Percentiles rank a stretch among this genome's conserved stretches.
Conservation (phyloP, 768 basidiomycete species). For the Russula foetens region DNA sequence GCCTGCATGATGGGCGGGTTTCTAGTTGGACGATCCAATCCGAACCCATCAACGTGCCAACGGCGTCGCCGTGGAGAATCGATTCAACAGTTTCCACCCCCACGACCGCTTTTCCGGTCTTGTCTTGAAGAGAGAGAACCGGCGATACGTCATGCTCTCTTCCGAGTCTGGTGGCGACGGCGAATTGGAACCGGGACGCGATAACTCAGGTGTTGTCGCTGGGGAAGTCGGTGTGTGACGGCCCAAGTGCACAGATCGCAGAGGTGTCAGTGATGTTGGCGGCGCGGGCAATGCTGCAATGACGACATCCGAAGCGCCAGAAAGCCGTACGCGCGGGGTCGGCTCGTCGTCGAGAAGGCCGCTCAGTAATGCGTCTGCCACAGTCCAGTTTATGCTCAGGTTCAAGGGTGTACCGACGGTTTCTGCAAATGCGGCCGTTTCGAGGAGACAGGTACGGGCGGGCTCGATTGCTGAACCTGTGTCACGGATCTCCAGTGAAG, state of each 20-base stretch:
- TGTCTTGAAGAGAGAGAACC: background rate
- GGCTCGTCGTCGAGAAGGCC: constrained; percentile 29
- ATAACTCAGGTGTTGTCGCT: background rate
- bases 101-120: background rate
- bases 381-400: constrained; percentile 25
- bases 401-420: constrained; percentile 8
- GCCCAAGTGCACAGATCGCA: background rate
- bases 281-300: constrained; percentile 17
- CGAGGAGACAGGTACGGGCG: constrained; percentile 7
- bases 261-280: background rate
- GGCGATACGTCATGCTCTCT: constrained; percentile 15
- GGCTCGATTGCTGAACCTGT: background rate
- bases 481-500: background rate
- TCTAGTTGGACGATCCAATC: background rate
- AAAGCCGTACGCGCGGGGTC: constrained; percentile 27
- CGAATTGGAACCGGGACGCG: background rate
- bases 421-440: constrained; percentile 8
- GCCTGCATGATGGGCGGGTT: no score
- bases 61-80: background rate
- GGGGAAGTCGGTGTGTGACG: background rate
- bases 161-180: constrained; percentile 29
- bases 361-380: constrained; percentile 30
- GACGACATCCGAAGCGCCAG: constrained; percentile 27
- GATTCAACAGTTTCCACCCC: constrained; percentile 5
- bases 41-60: background rate